phyloP scores from a whole-genome alignment of 2,329 filamentous ascomycete genomes.

The Nectriaceae sp. region DNA sequence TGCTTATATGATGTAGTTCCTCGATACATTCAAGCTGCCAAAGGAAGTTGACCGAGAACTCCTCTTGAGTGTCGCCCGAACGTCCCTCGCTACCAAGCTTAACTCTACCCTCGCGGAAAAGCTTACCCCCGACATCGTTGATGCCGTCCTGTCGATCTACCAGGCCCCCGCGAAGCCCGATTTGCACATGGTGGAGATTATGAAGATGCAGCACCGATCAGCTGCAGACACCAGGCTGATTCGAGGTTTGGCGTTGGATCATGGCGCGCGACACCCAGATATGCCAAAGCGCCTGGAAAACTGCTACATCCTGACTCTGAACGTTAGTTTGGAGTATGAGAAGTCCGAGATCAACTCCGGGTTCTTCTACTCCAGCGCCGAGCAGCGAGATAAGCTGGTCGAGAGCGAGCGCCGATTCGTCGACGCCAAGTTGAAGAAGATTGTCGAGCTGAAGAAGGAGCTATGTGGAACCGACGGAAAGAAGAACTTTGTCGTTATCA shows the following conservation, averaged over 20 bases:
- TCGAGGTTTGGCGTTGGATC: conserved; percentile 87
- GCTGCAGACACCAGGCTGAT: conserved; percentile 97
- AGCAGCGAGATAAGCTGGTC: conserved; percentile 96
- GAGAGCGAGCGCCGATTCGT: conserved; percentile 96
- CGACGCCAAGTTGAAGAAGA: conserved; percentile 94
- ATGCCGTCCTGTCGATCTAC: conserved; percentile 94
- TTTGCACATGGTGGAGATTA: conserved; percentile 98
- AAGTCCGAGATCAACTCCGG: conserved; percentile 99
- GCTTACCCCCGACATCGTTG: conserved; percentile 92
- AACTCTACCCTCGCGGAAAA: conserved; percentile 86
- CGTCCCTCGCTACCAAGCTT: conserved; percentile 93
- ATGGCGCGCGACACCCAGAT: conserved; percentile 94
- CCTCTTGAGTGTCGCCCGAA: conserved; percentile 88
- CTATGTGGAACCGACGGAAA: conserved; percentile 91
- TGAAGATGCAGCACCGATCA: conserved; percentile 99
- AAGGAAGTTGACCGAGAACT: conserved; percentile 92
- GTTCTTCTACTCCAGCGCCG: conserved; percentile 97
- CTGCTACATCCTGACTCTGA: conserved; percentile 90
- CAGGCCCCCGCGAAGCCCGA: conserved; percentile 88
- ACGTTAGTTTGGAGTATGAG: conserved; percentile 97
- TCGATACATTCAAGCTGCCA: conserved; percentile 89
- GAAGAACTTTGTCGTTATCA: conserved; percentile 97
- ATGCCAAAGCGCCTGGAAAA: conserved; percentile 98
- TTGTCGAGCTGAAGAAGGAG: conserved; percentile 96
- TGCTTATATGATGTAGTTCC: conserved; percentile 61